phyloP scores from a whole-genome alignment of 805 yeast species.

The Suhomyces vadensis region DNA sequence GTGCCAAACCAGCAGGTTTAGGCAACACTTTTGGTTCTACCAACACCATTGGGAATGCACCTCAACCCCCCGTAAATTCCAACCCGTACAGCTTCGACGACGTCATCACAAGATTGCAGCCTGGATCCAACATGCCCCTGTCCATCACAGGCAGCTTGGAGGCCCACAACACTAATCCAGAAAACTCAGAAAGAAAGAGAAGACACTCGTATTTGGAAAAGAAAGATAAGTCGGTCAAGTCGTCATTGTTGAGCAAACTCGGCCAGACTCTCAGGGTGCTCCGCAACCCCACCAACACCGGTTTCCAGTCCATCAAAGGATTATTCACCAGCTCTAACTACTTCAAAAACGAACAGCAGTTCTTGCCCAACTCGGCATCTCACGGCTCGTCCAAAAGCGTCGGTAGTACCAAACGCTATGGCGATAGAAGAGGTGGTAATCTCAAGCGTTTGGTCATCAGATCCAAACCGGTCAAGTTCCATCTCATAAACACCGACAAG shows the following conservation, averaged over 20 bases:
- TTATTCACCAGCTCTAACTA: slow-evolving; percentile 31
- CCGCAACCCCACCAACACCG: slow-evolving; percentile 19
- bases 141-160: slow-evolving; percentile 34
- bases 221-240: slow-evolving; percentile 16
- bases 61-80: slow-evolving; percentile 6
- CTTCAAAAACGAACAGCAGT: slow-evolving; percentile 12
- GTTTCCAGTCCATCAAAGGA: slow-evolving; percentile 26
- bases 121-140: slow-evolving; percentile 29
- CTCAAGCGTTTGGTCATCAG: slow-evolving; percentile 39
- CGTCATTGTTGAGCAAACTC: slow-evolving; percentile 31
- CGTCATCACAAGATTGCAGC: slow-evolving; percentile 23
- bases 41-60: slow-evolving; percentile 6
- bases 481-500: slow-evolving; percentile 42
- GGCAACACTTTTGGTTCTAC: slow-evolving; percentile 10
- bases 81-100: slow-evolving; percentile 35
- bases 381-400: too few species aligned
- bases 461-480: slow-evolving; percentile 42
- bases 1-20: slow-evolving; percentile 11
- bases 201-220: slow-evolving; percentile 17
- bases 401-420: too few species aligned
- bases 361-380: neutral
- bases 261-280: slow-evolving; percentile 38
- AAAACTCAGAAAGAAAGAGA: slow-evolving; percentile 17
- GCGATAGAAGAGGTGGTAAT: slow-evolving; percentile 24
- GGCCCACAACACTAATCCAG: slow-evolving; percentile 13